Conservation (phyloP, 768 basidiomycete species). For the Hericium coralloides region DNA sequence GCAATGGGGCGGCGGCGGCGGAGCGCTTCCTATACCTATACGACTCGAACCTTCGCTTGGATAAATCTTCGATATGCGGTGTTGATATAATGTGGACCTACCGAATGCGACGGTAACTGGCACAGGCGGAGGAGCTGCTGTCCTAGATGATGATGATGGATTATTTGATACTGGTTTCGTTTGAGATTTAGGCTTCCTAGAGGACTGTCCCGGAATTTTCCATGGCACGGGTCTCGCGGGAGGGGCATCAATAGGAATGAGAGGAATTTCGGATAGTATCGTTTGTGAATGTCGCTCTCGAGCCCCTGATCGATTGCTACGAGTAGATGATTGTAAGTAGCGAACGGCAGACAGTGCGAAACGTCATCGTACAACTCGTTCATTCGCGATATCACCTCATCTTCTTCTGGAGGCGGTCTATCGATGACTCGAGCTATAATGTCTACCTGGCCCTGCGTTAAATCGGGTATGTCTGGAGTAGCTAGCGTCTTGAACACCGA, state of each 20-base stretch:
- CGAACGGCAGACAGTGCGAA: not conserved
- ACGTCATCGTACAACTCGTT: slow-evolving; percentile 40
- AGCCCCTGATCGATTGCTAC: not conserved
- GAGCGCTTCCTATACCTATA: not conserved
- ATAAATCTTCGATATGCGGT: not conserved
- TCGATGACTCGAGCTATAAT: slow-evolving; percentile 48
- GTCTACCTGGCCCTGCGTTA: slow-evolving; percentile 34
- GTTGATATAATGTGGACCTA: not conserved
- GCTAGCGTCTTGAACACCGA: slow-evolving; percentile 26
- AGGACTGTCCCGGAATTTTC: too few relatives aligned
- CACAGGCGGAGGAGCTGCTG: not conserved
- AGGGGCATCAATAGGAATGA: not conserved
- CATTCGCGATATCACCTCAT: slow-evolving; percentile 31
- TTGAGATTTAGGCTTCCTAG: not conserved
- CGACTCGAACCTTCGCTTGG: not conserved
- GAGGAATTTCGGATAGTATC: not conserved
- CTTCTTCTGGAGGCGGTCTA: slow-evolving; percentile 34
- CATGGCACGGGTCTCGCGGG: not conserved
- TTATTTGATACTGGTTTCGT: not conserved
- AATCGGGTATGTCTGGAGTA: slow-evolving; percentile 31
- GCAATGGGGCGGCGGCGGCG: not conserved
- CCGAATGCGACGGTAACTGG: not conserved
- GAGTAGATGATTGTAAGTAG: not conserved
- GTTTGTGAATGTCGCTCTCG: not conserved
- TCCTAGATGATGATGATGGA: not conserved